Base-by-base conservation (phyloP, 73 alveolate species). In the Stentor roeselii region DNA sequence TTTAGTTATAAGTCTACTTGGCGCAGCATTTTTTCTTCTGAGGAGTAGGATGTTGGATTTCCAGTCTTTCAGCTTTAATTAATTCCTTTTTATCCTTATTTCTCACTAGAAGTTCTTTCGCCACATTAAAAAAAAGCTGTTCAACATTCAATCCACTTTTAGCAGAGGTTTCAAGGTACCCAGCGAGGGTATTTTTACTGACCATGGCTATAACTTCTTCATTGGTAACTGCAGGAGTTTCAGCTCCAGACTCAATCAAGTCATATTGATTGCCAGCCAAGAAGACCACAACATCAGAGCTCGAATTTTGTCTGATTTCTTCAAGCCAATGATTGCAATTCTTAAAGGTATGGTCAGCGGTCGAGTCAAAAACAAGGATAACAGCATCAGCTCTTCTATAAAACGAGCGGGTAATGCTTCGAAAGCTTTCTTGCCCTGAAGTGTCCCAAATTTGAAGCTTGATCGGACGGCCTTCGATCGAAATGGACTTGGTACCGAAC, bases 301-400 rank as follows among this genome's bases (percentile, higher is more conserved):
- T 76, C 3, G 97, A 89, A 88, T 95, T 92, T 78, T 93, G 86
- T 87, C 90, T 93, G 38, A 93, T 85, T 83, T 93, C 95, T 40
- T 95, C 87, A 27, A 90, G 93, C 99, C 99, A 95, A 74, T 89
- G 92, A 60, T 86, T 78, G 36, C 94, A 84, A 59, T 92, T 91
- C 32, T 85, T 78, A 82, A 92, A 95, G 42, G 97, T 95, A 59
- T 87, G 92, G 60, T 88, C 90, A 82, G 95, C 95, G 11, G 93
- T 89, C 11, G 92, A 87, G 36, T 92, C 95, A 87, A 92, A 95
- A 14, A 93, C 95, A 39, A 95, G 86, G 59, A 95, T 90, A 31
- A 93, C 97, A 60, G 94, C 84, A 37, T 94, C 94, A 36, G 99
- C 95, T 41, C 96, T 95, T 75, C 96, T 87, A 82, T 95, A 95